Evolutionary conservation across 192 early-diverging fungal genomes (phyloP).

Genomic region (Backusella macrospora): DNA sequence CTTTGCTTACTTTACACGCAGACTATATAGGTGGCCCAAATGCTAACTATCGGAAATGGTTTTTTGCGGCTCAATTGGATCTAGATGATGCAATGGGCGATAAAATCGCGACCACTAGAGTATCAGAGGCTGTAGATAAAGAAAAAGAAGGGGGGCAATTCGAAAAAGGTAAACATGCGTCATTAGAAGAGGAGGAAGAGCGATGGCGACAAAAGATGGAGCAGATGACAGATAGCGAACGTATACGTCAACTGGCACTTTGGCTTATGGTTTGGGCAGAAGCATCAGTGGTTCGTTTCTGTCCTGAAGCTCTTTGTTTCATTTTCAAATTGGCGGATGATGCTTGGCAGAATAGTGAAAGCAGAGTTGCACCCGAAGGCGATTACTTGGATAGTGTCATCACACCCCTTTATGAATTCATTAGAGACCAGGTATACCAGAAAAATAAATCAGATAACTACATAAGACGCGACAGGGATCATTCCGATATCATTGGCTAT

Average conservation of each 20-base stretch:
- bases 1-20: constrained; percentile 73
- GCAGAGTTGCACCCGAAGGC: constrained; percentile 62
- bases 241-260: constrained; percentile 71
- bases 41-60: constrained; percentile 87
- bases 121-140: constrained; percentile 13
- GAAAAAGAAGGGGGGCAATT: neutral
- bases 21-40: constrained; percentile 83
- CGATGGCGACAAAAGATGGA: constrained; percentile 75
- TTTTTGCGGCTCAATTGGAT: constrained; percentile 76
- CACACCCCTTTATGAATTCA: constrained; percentile 74
- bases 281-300: constrained; percentile 73
- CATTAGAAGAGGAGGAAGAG: constrained; percentile 46
- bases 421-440: constrained; percentile 75
- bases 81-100: constrained; percentile 53
- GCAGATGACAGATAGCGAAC: constrained; percentile 68
- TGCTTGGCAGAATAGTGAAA: constrained; percentile 52
- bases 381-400: constrained; percentile 69
- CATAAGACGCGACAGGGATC: constrained; percentile 75
- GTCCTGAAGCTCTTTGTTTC: constrained; percentile 77
- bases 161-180: constrained; percentile 28
- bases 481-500: constrained; percentile 75
- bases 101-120: constrained; percentile 26
- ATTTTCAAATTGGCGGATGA: constrained; percentile 77
- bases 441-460: constrained; percentile 62
- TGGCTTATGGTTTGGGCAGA: constrained; percentile 84